Evolutionary conservation across 495 filamentous ascomycete species (phyloP), one percentile per base, ranked within the genome.

Genomic region (Massariosphaeria phaeospora): DNA sequence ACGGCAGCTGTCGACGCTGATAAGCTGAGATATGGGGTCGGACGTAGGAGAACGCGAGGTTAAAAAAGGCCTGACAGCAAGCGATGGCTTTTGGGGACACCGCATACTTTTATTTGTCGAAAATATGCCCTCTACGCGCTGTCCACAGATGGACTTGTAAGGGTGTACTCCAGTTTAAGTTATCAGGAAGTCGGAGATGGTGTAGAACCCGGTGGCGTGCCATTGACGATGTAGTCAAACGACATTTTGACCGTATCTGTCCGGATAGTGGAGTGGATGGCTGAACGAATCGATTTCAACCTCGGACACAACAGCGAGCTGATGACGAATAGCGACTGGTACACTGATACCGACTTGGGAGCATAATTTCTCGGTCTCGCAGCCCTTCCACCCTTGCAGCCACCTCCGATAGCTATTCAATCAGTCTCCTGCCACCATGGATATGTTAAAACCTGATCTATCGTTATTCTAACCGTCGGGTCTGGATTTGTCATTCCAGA

Each of bases 371-470:
- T 55, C 41, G 9, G 57, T 48, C 55, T 55, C 31, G 25, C 35
- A 41, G 40, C 21, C 21, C 18, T 56, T 38, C 55, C 18, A 52
- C 55, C 2, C 39, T 52, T 45, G 25, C 38, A 42, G 41, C 48
- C 30, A 46, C 43, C 34, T 61, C 44, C 29, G 44, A 49, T 49
- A 55, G 30, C 57, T 38, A 31, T 54, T 66, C 57, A 62, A 26
- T 62, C 24, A n/a, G 35, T 34, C n/a, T 52, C 44, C 43, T 61
- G 39, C 68, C 64, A 69, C 64, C 53, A 63, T 52, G n/a, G 43
- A 63, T 67, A 65, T 42, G 26, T 48, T 48, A 70, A 55, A 21
- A 67, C 68, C 53, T 67, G 57, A 26, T 66, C 50, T 60, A 70
- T 69, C 53, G 61, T 67, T 61, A 46, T 52, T 66, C 66, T 66